Conservation (phyloP, 1,284 basidiomycete genomes). For the Papiliotrema terrestris region DNA sequence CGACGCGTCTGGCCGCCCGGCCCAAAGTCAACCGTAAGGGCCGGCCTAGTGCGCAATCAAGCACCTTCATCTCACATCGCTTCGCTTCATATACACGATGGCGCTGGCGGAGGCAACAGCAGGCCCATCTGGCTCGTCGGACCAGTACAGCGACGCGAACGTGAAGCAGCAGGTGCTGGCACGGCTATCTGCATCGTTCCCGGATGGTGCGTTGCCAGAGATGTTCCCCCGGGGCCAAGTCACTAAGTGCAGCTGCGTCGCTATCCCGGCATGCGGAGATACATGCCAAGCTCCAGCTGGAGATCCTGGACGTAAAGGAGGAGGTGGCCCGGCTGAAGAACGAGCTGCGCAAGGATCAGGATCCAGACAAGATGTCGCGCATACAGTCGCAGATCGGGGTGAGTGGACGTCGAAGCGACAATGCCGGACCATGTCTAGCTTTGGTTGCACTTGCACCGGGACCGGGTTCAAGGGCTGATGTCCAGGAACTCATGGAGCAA, state of each 20-base stretch:
- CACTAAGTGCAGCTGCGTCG: constrained; percentile 21
- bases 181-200: constrained; percentile 23
- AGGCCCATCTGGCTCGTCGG: background rate
- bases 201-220: constrained; percentile 25
- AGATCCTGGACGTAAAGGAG: constrained; percentile 46
- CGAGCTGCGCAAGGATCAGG: constrained; percentile 69
- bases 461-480: too few species aligned
- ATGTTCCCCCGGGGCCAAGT: background rate
- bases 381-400: constrained; percentile 94
- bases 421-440: too few species aligned
- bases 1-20: background rate
- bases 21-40: background rate
- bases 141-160: background rate
- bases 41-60: background rate
- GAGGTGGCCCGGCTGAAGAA: constrained; percentile 67
- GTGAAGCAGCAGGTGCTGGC: constrained; percentile 18
- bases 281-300: constrained; percentile 39
- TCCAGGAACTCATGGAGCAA: constrained; percentile 84
- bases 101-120: background rate
- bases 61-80: background rate
- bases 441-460: too few species aligned
- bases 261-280: constrained; percentile 38
- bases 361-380: constrained; percentile 75
- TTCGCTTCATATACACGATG: background rate
- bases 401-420: constrained; percentile 18